phyloP scores from a whole-genome alignment of 768 basidiomycete species.

The Amanita pseudoporphyria region DNA sequence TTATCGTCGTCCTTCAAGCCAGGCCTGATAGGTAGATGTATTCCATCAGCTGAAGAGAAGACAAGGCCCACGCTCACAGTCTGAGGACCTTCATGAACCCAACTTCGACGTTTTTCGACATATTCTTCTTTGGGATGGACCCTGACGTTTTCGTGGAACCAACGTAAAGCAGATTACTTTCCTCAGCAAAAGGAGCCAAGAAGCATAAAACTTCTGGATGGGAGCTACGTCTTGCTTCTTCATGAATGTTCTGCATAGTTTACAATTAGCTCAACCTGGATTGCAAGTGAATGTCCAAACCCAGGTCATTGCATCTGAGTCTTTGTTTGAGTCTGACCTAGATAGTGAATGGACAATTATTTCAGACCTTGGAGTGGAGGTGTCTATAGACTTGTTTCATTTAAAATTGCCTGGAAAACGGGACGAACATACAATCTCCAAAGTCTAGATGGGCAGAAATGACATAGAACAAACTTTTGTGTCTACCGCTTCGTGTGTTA shows the following conservation, averaged over 20 bases:
- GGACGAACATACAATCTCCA: conserved; percentile 40
- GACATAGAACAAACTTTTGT: conserved; percentile 32
- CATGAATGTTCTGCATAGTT: conserved; percentile 21
- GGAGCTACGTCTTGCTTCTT: conserved; percentile 29
- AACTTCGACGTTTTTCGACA: conserved; percentile 29
- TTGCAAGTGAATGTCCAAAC: conserved; percentile 21
- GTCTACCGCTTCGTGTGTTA: conserved; percentile 9
- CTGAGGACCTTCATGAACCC: conserved; percentile 43
- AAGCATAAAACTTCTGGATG: conserved; percentile 37
- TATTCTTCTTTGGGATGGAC: conserved; percentile 21
- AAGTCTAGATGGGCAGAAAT: conserved; percentile 49
- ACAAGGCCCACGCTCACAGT: conserved; percentile 30
- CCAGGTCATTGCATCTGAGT: conserved; percentile 22
- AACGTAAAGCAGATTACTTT: conserved; percentile 26
- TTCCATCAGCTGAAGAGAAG: neutral
- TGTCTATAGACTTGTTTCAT: conserved; percentile 17
- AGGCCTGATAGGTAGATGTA: conserved; percentile 28
- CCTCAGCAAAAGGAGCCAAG: conserved; percentile 27
- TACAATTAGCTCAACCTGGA: conserved; percentile 3
- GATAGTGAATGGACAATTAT: conserved; percentile 25
- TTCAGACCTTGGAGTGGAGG: conserved; percentile 28
- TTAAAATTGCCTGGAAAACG: neutral
- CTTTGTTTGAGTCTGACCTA: conserved; percentile 12
- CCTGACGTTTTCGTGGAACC: conserved; percentile 42
- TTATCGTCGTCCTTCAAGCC: conserved; percentile 39